phyloP scores from a whole-genome alignment of 495 filamentous ascomycete genomes.

The Neurospora sp. region DNA sequence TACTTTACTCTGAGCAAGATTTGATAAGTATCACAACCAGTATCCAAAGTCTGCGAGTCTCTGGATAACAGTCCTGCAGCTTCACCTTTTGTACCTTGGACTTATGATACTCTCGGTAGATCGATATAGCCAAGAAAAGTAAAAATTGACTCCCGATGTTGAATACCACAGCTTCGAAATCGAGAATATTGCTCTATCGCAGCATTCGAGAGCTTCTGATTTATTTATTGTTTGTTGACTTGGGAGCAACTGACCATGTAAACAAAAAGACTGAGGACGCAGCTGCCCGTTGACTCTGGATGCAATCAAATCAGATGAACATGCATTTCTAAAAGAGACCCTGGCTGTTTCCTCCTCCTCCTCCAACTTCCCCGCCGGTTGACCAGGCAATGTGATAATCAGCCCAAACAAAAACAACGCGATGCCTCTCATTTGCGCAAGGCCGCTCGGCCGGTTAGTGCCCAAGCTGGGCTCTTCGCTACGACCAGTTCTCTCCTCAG shows the following conservation, averaged over 20 bases:
- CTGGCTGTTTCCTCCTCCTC: not conserved
- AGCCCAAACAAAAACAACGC: constrained; percentile 10
- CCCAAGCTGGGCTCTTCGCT: constrained; percentile 9
- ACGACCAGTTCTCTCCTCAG: not conserved
- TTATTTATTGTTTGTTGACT: not conserved
- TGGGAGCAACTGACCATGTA: not conserved
- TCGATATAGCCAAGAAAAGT: not conserved
- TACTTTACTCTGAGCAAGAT: not conserved
- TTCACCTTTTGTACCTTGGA: not conserved
- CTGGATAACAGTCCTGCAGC: not conserved
- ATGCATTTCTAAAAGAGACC: not conserved
- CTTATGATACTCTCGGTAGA: not conserved
- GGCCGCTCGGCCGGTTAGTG: constrained; percentile 20
- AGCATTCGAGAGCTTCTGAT: not conserved
- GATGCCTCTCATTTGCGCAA: constrained; percentile 22
- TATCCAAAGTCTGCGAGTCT: not conserved
- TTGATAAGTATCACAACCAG: not conserved
- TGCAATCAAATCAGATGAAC: not conserved
- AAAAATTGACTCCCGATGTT: not conserved
- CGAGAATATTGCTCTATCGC: not conserved
- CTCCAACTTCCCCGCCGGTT: not conserved
- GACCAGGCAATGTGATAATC: not conserved
- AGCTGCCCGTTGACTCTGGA: not conserved
- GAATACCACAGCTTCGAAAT: not conserved
- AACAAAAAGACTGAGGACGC: not conserved